Conservation (phyloP, 805 yeast species). For the Cyberlindnera xylosilytica region DNA sequence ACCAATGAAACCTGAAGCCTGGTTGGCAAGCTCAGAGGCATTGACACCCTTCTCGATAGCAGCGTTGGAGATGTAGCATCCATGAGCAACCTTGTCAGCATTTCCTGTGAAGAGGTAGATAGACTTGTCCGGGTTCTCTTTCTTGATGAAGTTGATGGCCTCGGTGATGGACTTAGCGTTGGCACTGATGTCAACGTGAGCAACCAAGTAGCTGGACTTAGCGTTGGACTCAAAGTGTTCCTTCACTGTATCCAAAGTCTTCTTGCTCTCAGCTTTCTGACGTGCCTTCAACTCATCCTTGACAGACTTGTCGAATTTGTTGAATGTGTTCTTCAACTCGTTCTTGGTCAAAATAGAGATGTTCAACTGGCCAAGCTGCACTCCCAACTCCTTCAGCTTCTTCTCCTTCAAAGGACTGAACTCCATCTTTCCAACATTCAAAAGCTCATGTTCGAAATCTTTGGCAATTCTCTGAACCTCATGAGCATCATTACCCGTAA, state of each 20-base stretch:
- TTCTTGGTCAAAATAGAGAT: slow-evolving; percentile 82
- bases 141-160: slow-evolving; percentile 80
- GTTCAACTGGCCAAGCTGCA: slow-evolving; percentile 73
- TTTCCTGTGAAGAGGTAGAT: slow-evolving; percentile 78
- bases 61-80: slow-evolving; percentile 78
- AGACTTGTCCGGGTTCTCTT: slow-evolving; percentile 69
- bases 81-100: slow-evolving; percentile 84
- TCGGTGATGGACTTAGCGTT: slow-evolving; percentile 95
- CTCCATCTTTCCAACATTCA: slow-evolving; percentile 56
- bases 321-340: slow-evolving; percentile 68
- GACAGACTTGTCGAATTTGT: slow-evolving; percentile 76
- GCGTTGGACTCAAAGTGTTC: slow-evolving; percentile 56
- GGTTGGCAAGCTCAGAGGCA: slow-evolving; percentile 70
- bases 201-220: slow-evolving; percentile 57
- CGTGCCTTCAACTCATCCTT: slow-evolving; percentile 84
- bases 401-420: slow-evolving; percentile 80
- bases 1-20: slow-evolving; percentile 74
- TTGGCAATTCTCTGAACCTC: slow-evolving; percentile 83
- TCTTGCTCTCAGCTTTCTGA: slow-evolving; percentile 85
- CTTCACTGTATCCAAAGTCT: slow-evolving; percentile 73
- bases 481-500: slow-evolving; percentile 86
- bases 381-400: slow-evolving; percentile 78
- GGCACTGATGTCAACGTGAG: slow-evolving; percentile 65
- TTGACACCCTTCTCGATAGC: slow-evolving; percentile 68
- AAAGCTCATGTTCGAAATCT: slow-evolving; percentile 63